Evolutionary conservation across 2,329 filamentous ascomycete species (phyloP).

Genomic region (Microdochium bolleyi): DNA sequence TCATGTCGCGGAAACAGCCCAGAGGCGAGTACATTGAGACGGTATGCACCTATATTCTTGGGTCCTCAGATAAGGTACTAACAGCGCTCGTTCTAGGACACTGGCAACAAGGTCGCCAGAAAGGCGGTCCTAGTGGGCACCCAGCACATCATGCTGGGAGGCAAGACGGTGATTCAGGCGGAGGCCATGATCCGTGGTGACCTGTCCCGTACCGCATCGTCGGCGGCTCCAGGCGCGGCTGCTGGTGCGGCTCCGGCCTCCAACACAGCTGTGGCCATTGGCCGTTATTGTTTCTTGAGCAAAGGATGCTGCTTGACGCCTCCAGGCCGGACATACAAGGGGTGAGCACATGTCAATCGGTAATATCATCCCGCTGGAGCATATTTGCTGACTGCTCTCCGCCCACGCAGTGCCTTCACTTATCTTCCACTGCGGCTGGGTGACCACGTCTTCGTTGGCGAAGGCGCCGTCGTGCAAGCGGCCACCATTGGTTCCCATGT

Average conservation of each 20-base stretch:
- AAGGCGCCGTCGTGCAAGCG: constrained; percentile 68
- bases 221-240: constrained; percentile 27
- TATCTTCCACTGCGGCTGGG: constrained; percentile 89
- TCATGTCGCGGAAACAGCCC: constrained; percentile 66
- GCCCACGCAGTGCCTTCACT: constrained; percentile 37
- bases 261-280: constrained; percentile 73
- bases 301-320: constrained; percentile 73
- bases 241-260: constrained; percentile 32
- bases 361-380: neutral
- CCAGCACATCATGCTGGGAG: constrained; percentile 95
- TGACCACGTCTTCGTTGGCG: constrained; percentile 87
- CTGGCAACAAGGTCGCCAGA: constrained; percentile 95
- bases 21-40: constrained; percentile 98
- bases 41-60: constrained; percentile 37
- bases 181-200: constrained; percentile 93
- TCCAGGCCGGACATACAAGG: constrained; percentile 74
- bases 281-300: constrained; percentile 84
- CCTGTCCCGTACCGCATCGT: constrained; percentile 53
- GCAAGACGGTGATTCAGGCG: constrained; percentile 91
- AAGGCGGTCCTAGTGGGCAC: constrained; percentile 88
- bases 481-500: constrained; percentile 80
- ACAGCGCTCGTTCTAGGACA: constrained; percentile 54
- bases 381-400: neutral
- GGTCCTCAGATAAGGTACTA: neutral
- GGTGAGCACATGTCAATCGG: constrained; percentile 26